Conservation (phyloP, 768 basidiomycete species). For the Omphalotus guepiniiformis region DNA sequence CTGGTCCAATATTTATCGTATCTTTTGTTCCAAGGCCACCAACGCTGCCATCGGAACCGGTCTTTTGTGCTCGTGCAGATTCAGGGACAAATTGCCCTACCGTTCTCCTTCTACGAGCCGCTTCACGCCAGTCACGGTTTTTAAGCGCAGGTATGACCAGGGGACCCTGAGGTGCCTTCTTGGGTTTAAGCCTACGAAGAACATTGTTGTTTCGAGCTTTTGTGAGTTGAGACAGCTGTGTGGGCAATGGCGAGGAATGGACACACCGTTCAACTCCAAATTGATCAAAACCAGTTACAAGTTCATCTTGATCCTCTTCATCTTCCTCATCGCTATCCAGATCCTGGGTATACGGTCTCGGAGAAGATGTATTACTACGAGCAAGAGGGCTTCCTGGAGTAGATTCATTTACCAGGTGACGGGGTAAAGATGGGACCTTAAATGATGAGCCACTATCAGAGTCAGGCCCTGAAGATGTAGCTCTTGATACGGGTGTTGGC, state of each 20-base stretch:
- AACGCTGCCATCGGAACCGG: slow-evolving; percentile 67
- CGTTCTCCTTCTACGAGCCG: slow-evolving; percentile 62
- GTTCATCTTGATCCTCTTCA: slow-evolving; percentile 53
- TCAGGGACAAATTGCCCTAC: slow-evolving; percentile 61
- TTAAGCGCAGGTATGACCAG: slow-evolving; percentile 83
- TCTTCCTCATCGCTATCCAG: slow-evolving; percentile 59
- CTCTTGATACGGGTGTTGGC: slow-evolving; percentile 66
- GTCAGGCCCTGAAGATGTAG: slow-evolving; percentile 59
- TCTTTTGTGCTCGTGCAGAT: slow-evolving; percentile 42
- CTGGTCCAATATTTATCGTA: slow-evolving; percentile 72
- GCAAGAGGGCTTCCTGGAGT: slow-evolving; percentile 54
- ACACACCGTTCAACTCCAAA: slow-evolving; percentile 88
- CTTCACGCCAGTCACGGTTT: slow-evolving; percentile 88
- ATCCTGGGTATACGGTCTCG: slow-evolving; percentile 27
- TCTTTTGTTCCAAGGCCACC: slow-evolving; percentile 75
- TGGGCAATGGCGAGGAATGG: slow-evolving; percentile 14
- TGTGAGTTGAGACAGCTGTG: slow-evolving; percentile 73
- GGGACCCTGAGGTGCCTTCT: slow-evolving; percentile 49
- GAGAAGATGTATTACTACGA: slow-evolving; percentile 45
- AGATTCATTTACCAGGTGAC: slow-evolving; percentile 38
- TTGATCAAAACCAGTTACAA: slow-evolving; percentile 67
- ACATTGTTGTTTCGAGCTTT: slow-evolving; percentile 33
- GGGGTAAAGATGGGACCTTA: slow-evolving; percentile 59
- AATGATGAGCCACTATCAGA: slow-evolving; percentile 49
- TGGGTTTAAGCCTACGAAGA: slow-evolving; percentile 37